Evolutionary conservation across 768 basidiomycete genomes (phyloP).

Genomic region (Boletus reticuloceps): DNA sequence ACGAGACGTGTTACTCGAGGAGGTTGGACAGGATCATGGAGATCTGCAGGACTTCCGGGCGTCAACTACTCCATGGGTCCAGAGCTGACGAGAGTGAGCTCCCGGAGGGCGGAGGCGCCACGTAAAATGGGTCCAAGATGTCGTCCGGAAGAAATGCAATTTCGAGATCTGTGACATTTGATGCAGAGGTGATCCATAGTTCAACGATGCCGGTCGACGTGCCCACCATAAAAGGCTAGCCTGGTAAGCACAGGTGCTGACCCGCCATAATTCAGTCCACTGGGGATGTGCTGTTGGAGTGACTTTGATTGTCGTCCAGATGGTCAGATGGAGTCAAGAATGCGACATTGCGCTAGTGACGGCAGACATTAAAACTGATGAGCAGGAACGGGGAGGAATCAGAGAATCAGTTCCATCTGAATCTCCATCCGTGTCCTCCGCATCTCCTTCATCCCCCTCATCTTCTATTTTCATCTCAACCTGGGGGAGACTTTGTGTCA

Average conservation of each 20-base stretch:
- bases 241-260: slow-evolving; percentile 48
- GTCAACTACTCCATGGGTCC: slow-evolving; percentile 31
- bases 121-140: slow-evolving; percentile 54
- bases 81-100: slow-evolving; percentile 43
- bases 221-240: slow-evolving; percentile 64
- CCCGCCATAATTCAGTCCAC: slow-evolving; percentile 32
- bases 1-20: slow-evolving; percentile 30
- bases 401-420: neutral
- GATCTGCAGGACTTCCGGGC: slow-evolving; percentile 20
- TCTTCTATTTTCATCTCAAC: too few relatives aligned
- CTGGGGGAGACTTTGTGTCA: too few relatives aligned
- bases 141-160: slow-evolving; percentile 62
- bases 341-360: slow-evolving; percentile 54
- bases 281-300: too few relatives aligned
- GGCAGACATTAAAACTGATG: slow-evolving; percentile 31
- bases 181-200: slow-evolving; percentile 12
- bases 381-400: too few relatives aligned
- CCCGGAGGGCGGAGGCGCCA: slow-evolving; percentile 50
- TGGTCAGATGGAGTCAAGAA: slow-evolving; percentile 44
- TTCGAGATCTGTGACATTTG: slow-evolving; percentile 47
- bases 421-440: too few relatives aligned
- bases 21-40: slow-evolving; percentile 30
- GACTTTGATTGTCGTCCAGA: slow-evolving; percentile 51
- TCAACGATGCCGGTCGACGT: slow-evolving; percentile 57
- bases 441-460: too few relatives aligned